Evolutionary conservation across 129 eudicot genomes (phyloP).

Genomic region (Solidago caesia): DNA sequence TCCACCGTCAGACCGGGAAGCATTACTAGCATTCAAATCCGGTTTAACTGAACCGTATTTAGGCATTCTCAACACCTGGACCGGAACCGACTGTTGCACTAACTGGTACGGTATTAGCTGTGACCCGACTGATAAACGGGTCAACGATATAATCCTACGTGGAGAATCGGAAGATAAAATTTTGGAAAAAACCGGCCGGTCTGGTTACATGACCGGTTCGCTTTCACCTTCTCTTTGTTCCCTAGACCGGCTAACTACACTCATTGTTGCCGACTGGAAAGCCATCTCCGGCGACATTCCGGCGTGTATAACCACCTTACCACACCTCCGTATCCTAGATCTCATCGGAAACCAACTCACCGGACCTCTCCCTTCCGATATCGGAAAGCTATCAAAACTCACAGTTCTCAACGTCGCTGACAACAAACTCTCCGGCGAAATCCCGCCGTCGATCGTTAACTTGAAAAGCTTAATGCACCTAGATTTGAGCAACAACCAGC

Average conservation of each 20-base stretch:
- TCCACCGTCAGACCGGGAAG: slow-evolving; percentile 71
- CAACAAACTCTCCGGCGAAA: slow-evolving; percentile 55
- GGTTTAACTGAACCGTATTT: slow-evolving; percentile 62
- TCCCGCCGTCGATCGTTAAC: slow-evolving; percentile 61
- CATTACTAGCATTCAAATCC: slow-evolving; percentile 49
- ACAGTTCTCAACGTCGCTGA: slow-evolving; percentile 73
- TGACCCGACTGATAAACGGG: slow-evolving; percentile 74
- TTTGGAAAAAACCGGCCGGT: slow-evolving; percentile 61
- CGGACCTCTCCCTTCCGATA: slow-evolving; percentile 59
- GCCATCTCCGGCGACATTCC: slow-evolving; percentile 79
- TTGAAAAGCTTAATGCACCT: slow-evolving; percentile 57
- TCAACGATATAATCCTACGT: slow-evolving; percentile 64
- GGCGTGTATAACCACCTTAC: slow-evolving; percentile 52
- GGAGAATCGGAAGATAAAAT: slow-evolving; percentile 89
- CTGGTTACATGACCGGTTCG: slow-evolving; percentile 88
- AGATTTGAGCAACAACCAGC: slow-evolving; percentile 66
- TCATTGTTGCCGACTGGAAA: slow-evolving; percentile 88
- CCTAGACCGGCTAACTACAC: slow-evolving; percentile 70
- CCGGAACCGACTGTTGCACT: slow-evolving; percentile 63
- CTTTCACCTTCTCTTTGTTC: slow-evolving; percentile 61
- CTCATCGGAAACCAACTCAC: slow-evolving; percentile 70
- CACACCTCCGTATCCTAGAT: slow-evolving; percentile 59
- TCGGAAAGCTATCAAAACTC: slow-evolving; percentile 53
- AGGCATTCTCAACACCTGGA: slow-evolving; percentile 72
- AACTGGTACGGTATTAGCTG: slow-evolving; percentile 88